These are phyloP conservation scores for Candida anglica DNA, from an alignment of 805 yeast genomes.

Conservation along the genomic window DNA sequence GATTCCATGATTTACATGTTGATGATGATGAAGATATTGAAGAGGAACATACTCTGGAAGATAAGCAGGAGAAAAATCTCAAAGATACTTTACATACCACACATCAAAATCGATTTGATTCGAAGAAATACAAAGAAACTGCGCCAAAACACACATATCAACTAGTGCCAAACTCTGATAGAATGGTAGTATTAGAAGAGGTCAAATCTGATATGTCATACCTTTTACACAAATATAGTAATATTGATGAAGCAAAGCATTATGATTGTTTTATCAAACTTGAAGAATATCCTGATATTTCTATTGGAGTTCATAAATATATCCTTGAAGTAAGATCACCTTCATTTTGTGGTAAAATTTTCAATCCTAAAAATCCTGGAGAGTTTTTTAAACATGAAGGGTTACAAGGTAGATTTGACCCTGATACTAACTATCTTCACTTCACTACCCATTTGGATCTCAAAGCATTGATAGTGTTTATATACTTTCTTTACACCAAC, in stretches of 20 bases:
- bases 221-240: conserved; percentile 5
- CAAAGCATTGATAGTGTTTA: conserved; percentile 35
- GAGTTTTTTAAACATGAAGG: conserved; percentile 7
- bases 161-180: conserved; percentile 3
- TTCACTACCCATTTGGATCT: conserved; percentile 23
- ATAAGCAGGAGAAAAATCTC: conserved; percentile 6
- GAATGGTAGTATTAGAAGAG: conserved; percentile 5
- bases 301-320: conserved; percentile 32
- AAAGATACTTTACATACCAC: conserved; percentile 16
- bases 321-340: conserved; percentile 29
- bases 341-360: conserved; percentile 18
- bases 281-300: conserved; percentile 14
- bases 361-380: conserved; percentile 14
- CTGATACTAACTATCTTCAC: conserved; percentile 8
- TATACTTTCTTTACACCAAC: conserved; percentile 51
- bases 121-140: conserved; percentile 8
- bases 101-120: conserved; percentile 13
- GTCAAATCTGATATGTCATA: conserved; percentile 7
- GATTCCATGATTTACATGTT: neutral
- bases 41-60: conserved; percentile 12
- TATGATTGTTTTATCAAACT: conserved; percentile 34
- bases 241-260: conserved; percentile 16
- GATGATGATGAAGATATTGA: conserved; percentile 9
- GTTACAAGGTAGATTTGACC: conserved; percentile 16
- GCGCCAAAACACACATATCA: conserved; percentile 14